Base-by-base conservation (phyloP, 208 protist genomes). In the Leishmania martiniquensis region DNA sequence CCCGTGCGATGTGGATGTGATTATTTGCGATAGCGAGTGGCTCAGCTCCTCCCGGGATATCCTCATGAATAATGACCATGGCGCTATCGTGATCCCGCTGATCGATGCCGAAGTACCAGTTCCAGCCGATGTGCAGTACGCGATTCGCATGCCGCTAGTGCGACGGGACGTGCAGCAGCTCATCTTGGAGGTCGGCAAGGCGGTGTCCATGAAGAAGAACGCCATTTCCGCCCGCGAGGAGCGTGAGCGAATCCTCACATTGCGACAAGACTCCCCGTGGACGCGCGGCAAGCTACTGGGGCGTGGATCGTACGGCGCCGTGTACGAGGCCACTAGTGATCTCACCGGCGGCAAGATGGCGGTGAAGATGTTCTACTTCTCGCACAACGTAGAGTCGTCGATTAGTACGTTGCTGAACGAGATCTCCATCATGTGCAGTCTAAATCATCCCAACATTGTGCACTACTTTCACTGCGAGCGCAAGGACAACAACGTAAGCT, bases 261-360 rank as follows among this genome's bases (percentile, higher is more conserved):
- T 96, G 15, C 85, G 94, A 13, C 94, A 97, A 45, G 94, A 97
- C 63, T 96, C 94, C 15, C 95, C 95, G 57, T 98, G 95, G 95
- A 96, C 93, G 15, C 93, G 94, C 72, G 95, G 95, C 47, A 89
- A 90, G 73, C 80, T 98, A 25, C 87, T 98, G 13, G 95, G 95
- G n/a, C 90, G 91, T 47, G 95, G 95, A 17, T 91, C 86, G 39
- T 97, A 95, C 80, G 95, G 95, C 32, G 92, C 92, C 2, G 93
- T 97, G 42, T 97, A 97, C 84, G 95, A 98, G 75, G 93, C 93
- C 5, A 95, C 88, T 34, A 98, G 92, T 84, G 93, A 97, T 80
- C 86, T 98, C 52, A 98, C 95, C 22, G 95, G 95, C 13, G 95
- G 95, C 45, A 97, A 95, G 78, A 98, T 98, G 95, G 95, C 95